Conservation (phyloP, 148 eudicot genomes). For the Cornus controversa region DNA sequence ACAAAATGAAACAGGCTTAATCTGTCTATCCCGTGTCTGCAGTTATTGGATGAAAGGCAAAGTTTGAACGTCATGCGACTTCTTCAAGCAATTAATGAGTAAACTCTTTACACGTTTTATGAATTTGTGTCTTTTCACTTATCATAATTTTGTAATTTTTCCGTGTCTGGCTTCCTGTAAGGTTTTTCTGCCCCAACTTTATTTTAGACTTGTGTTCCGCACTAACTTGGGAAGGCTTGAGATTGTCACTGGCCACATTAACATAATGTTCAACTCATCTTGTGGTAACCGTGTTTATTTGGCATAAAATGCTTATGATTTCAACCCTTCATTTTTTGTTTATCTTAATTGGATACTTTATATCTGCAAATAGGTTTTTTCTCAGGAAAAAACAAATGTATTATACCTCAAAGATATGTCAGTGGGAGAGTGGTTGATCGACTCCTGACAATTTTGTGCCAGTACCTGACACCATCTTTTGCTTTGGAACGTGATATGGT, state of each 20-base stretch:
- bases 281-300: background rate
- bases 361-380: background rate
- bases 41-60: constrained; percentile 28
- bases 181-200: background rate
- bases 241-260: too few relatives aligned
- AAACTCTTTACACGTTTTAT: background rate
- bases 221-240: background rate
- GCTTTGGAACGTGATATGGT: too few relatives aligned
- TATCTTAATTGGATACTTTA: background rate
- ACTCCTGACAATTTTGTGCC: too few relatives aligned
- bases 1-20: background rate
- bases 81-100: constrained; percentile 32
- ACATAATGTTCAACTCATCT: background rate
- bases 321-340: background rate
- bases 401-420: too few relatives aligned
- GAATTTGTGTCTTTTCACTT: background rate
- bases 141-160: background rate
- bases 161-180: background rate
- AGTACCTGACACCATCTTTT: too few relatives aligned
- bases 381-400: background rate
- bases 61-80: constrained; percentile 30
- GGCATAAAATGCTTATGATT: background rate
- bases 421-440: too few relatives aligned
- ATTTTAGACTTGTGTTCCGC: background rate
- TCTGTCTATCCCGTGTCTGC: background rate